phyloP scores from a whole-genome alignment of 1,284 basidiomycete species.

The Coniferiporia weirii region DNA sequence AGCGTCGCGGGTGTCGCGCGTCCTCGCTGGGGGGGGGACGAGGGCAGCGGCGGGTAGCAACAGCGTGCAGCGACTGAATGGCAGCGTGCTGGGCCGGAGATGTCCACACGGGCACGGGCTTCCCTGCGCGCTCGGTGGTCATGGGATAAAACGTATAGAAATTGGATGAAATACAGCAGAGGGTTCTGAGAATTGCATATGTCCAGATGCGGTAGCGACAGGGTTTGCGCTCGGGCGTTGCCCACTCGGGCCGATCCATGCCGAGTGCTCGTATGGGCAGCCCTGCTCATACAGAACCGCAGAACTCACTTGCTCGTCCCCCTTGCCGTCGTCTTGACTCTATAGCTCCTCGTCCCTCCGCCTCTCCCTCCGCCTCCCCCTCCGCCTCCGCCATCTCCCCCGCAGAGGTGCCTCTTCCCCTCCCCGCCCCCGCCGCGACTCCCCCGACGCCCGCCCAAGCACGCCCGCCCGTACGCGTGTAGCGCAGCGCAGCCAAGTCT shows the following conservation, averaged over 20 bases:
- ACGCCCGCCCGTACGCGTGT: not conserved
- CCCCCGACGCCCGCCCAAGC: not conserved
- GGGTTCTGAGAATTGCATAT: not conserved
- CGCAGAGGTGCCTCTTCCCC: not conserved
- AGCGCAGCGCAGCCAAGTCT: not conserved
- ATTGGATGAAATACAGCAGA: not conserved
- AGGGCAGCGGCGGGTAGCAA: not conserved
- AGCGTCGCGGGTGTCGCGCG: not conserved
- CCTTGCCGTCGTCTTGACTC: not conserved
- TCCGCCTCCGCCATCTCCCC: not conserved
- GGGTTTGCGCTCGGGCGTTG: not conserved
- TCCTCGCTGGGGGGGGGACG: not conserved
- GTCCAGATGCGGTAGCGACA: not conserved
- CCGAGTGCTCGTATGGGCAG: not conserved
- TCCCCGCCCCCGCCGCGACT: too few relatives aligned
- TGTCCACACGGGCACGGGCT: not conserved
- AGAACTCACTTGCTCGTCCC: not conserved
- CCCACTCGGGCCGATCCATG: not conserved
- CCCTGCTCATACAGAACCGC: not conserved
- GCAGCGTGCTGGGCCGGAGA: not conserved
- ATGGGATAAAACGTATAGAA: not conserved
- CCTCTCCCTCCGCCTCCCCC: not conserved
- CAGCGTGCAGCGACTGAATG: too few relatives aligned
- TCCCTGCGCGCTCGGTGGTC: not conserved
- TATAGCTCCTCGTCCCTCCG: not conserved